A percentile compares a stretch with the other conserved stretches of the same genome.
phyloP scores from a whole-genome alignment of 495 filamentous ascomycete species.

The Xylaria castorea region DNA sequence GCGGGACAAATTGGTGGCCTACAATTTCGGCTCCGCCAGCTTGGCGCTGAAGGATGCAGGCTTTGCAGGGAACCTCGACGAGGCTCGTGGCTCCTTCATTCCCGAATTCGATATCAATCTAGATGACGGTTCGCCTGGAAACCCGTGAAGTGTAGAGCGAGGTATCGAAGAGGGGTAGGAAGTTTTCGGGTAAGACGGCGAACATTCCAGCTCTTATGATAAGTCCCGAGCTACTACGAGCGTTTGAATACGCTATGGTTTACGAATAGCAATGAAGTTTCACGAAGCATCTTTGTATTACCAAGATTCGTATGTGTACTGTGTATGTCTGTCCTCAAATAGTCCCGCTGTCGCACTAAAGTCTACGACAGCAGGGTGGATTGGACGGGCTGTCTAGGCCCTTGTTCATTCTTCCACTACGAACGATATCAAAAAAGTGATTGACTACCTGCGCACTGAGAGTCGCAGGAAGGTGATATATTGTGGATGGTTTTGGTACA shows the following conservation, averaged over 20 bases:
- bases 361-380: constrained; percentile 64
- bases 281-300: not conserved
- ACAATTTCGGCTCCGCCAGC: constrained; percentile 39
- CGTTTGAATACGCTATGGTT: not conserved
- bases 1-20: constrained; percentile 37
- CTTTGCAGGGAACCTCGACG: constrained; percentile 42
- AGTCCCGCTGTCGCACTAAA: constrained; percentile 62
- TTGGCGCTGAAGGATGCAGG: constrained; percentile 49
- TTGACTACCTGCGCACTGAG: constrained; percentile 58
- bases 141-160: constrained; percentile 28
- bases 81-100: constrained; percentile 39
- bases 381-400: constrained; percentile 68
- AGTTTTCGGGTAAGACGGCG: not conserved
- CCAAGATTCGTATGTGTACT: not conserved
- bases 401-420: constrained; percentile 62
- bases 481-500: constrained; percentile 49
- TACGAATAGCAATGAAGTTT: constrained; percentile 13
- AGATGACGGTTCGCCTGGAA: constrained; percentile 50
- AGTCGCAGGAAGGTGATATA: constrained; percentile 62
- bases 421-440: constrained; percentile 61
- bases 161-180: not conserved
- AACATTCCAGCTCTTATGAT: not conserved
- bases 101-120: constrained; percentile 44
- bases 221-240: not conserved
- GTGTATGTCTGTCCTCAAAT: constrained; percentile 61